These are phyloP conservation scores for Nakataea oryzae DNA, from an alignment of 2,329 filamentous ascomycete species.

Conservation along the genomic window DNA sequence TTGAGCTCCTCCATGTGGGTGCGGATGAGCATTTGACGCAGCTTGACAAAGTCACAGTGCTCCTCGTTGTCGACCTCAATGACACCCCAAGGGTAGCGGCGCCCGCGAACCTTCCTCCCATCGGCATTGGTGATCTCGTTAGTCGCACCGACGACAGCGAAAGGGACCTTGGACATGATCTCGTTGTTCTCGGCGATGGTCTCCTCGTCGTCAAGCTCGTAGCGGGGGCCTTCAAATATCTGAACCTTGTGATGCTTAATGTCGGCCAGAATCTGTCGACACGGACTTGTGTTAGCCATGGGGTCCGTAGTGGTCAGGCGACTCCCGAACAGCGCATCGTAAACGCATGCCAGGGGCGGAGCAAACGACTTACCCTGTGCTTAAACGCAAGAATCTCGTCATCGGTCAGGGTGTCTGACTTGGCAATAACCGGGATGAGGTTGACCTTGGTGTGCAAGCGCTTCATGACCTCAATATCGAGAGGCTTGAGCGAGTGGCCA, in stretches of 20 bases:
- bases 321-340: background rate
- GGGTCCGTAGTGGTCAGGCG: background rate
- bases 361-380: constrained; percentile 63
- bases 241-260: constrained; percentile 96
- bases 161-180: constrained; percentile 99
- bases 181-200: constrained; percentile 99
- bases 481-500: constrained; percentile 93
- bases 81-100: constrained; percentile 94
- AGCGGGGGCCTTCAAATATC: constrained; percentile 97
- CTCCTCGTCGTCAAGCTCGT: constrained; percentile 98
- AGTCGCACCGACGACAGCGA: constrained; percentile 95
- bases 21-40: constrained; percentile 98
- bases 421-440: constrained; percentile 97
- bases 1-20: constrained; percentile 99
- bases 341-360: background rate
- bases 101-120: constrained; percentile 90
- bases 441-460: constrained; percentile 99
- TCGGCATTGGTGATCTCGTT: constrained; percentile 85
- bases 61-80: constrained; percentile 99
- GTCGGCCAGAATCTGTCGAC: constrained; percentile 76
- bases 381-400: constrained; percentile 95
- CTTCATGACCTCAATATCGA: constrained; percentile 99
- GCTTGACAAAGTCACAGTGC: constrained; percentile 99
- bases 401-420: constrained; percentile 94
- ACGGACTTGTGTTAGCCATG: background rate